Base-by-base conservation (phyloP, 2,329 filamentous ascomycete species). In the Diaporthe capsici region DNA sequence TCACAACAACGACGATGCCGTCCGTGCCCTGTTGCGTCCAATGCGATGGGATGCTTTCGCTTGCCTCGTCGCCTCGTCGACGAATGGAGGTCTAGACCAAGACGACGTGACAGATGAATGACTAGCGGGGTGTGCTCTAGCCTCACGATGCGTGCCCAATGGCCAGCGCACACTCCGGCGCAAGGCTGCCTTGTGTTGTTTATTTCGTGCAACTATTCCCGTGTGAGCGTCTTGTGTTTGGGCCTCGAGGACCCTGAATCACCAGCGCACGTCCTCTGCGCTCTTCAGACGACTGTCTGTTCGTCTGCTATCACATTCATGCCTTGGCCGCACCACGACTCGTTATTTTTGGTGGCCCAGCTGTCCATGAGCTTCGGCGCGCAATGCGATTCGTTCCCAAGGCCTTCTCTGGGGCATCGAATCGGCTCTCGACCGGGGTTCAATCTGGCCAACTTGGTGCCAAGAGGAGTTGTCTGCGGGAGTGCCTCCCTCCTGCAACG, bases 91-190 rank as follows among this genome's bases (percentile, higher is more conserved):
- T 42, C 65, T 70, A 70, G 65, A 70, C 34, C 49, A 55, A 20
- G 25, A 55, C 65, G 65, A 37, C 65, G 49, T 70, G 65, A 31
- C 65, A 55, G n/a, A 25, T 55, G 65, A 55, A 42, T 70, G 65
- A 70, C 65, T 70, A 70, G 65, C 65, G 13, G 22, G 20, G 8
- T 70, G 49, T 34, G 65, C 49, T 55, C 47, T 49, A 70, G 65
- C 65, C 65, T 70, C 65, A 70, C 65, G 34, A 70, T 42, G 65
- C n/a, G 34, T 70, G 65, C 65, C 65, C 65, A 55, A 70, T 51
- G 34, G 47, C 34, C 65, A 55, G 34, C 49, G n/a, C 47, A 55
- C 49, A 55, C 8, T 25, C 49, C 31, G 4, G 34, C 47, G 20
- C 65, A 70, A 70, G 65, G 65, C 65, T 70, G 65, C 65, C 49